Evolutionary conservation across 116 monocot species (phyloP), one percentile per base, ranked within the genome.

Genomic region (Phalaenopsis hybrid): DNA sequence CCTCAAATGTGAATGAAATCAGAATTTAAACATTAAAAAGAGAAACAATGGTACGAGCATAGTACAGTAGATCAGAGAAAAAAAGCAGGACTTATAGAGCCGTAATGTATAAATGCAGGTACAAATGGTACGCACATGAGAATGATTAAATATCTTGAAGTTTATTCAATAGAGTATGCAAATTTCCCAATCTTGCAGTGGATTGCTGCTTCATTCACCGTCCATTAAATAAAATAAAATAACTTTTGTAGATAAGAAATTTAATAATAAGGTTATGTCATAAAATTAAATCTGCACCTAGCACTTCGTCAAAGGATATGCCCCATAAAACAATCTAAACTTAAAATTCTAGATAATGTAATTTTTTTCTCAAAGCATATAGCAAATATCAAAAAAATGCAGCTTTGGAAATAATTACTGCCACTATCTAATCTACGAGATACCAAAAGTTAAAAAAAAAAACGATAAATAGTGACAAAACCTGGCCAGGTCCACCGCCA

Each of bases 401-500:
- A 25, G 8, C 25, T 25, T 67, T 23, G 67, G 8, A 67, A 2
- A 67, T 25, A 67, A 67, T 25, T 67, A 67, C 67, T 67, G 28
- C 23, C 25, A 16, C 28, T 25, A 67, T 67, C 21, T 67, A 25
- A 67, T 67, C 67, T 23, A 28, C 9, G 67, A 13, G 16, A 55
- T 55, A 4, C 15, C 55, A 55, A 15, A 15, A 55, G 55, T 55
- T 55, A 16, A 17, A 25, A 16, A 44, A 55, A 65, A 16, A 44
- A 37, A 7, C 17, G 77, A 67, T 11, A 69, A 70, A 82, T 73
- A 81, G 17, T 73, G 5, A 82, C 82, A 79, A 37, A 84, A 94
- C 97, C 97, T 97, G 97, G n/a, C 97, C 97, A 63, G 97, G 97
- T 75, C 97, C 96, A 85, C 96, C 96, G 81, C 91, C 89, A 86